Conservation (phyloP, 176 grass and related monocot genomes). For the Oryza meyeriana region DNA sequence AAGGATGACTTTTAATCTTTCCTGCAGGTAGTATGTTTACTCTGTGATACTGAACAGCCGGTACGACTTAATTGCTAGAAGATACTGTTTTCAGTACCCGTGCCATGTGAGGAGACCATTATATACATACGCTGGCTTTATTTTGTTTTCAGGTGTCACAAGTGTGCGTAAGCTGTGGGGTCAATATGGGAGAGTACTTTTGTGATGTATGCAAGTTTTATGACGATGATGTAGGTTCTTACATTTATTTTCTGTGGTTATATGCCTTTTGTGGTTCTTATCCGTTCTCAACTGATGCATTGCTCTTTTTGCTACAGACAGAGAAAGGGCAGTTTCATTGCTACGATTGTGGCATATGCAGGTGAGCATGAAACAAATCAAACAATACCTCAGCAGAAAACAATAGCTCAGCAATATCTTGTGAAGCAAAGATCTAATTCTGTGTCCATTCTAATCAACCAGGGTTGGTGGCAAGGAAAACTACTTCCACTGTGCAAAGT, state of each 20-base stretch:
- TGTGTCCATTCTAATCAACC: constrained; percentile 37
- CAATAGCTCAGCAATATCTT: constrained; percentile 7
- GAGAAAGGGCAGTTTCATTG: constrained; percentile 88
- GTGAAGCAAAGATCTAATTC: constrained; percentile 5
- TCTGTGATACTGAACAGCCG: constrained; percentile 76
- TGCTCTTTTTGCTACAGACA: constrained; percentile 50
- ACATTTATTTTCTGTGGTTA: constrained; percentile 17
- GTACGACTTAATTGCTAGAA: constrained; percentile 38
- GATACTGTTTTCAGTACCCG: not conserved
- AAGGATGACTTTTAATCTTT: constrained; percentile 20
- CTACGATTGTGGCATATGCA: constrained; percentile 91
- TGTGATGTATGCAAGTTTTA: constrained; percentile 94
- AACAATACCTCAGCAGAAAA: constrained; percentile 14
- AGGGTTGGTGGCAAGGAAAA: constrained; percentile 96
- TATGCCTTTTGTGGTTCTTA: constrained; percentile 6
- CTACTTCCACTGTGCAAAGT: constrained; percentile 88
- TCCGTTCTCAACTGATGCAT: constrained; percentile 16
- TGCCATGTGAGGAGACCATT: not conserved
- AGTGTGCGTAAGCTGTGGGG: constrained; percentile 82
- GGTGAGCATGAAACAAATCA: constrained; percentile 55
- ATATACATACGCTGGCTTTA: constrained; percentile 14
- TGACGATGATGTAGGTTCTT: constrained; percentile 81
- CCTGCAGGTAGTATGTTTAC: constrained; percentile 87
- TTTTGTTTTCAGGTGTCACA: constrained; percentile 65
- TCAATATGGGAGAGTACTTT: constrained; percentile 97